Conservation (phyloP, 352 stramenopile genomes). For the Phytophthora chlamydospora region DNA sequence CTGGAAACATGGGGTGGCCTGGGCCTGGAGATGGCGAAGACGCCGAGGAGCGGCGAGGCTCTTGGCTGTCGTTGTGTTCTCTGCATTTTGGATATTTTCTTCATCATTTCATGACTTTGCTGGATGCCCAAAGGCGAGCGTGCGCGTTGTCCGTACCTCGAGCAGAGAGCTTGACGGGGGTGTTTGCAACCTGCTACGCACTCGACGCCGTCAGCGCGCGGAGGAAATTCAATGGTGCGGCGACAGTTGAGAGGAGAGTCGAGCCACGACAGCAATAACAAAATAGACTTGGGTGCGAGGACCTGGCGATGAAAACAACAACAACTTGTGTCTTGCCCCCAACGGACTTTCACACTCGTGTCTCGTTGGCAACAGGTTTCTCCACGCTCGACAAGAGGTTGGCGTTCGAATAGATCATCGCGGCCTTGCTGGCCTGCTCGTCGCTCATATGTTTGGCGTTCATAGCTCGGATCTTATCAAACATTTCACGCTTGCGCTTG, state of each 20-base stretch:
- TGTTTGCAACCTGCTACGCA: slow-evolving; percentile 20
- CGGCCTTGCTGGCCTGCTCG: slow-evolving; percentile 74
- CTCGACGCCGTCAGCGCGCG: slow-evolving; percentile 13
- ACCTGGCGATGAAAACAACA: slow-evolving; percentile 24
- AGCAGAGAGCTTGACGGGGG: slow-evolving; percentile 36
- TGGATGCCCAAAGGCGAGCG: slow-evolving; percentile 29
- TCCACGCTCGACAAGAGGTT: slow-evolving; percentile 49
- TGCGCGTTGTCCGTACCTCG: slow-evolving; percentile 24
- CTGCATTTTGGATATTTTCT: slow-evolving; percentile 50
- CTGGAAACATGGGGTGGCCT: slow-evolving; percentile 26
- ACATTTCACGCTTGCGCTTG: slow-evolving; percentile 55
- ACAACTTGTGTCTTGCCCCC: slow-evolving; percentile 2
- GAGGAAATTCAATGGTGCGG: slow-evolving; percentile 32
- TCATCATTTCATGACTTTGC: slow-evolving; percentile 48
- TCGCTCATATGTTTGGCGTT: slow-evolving; percentile 75
- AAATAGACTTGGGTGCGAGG: slow-evolving; percentile 44
- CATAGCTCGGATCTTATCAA: slow-evolving; percentile 59
- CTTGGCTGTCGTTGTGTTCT: slow-evolving; percentile 42
- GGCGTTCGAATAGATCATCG: slow-evolving; percentile 74
- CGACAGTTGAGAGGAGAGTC: slow-evolving; percentile 21
- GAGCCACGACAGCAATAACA: slow-evolving; percentile 38
- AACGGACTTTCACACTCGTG: slow-evolving; percentile 38
- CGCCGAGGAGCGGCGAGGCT: slow-evolving; percentile 19
- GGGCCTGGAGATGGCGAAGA: slow-evolving; percentile 26
- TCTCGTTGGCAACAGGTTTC: slow-evolving; percentile 54